Evolutionary conservation across 441 rosid genomes (phyloP).

Genomic region (Bruguiera hainesii): DNA sequence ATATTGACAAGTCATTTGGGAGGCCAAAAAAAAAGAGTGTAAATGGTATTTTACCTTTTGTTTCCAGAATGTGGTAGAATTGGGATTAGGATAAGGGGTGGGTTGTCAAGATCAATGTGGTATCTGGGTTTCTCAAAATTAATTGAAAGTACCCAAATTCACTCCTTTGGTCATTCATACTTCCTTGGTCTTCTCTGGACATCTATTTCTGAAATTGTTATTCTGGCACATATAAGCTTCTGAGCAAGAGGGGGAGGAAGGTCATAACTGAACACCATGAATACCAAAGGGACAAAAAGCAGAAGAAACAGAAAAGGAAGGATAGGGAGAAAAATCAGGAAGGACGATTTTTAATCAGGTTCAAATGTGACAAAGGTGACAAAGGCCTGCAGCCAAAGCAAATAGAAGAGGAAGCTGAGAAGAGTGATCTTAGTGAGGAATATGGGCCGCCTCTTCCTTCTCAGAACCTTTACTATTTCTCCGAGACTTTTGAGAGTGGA

Average conservation of each 20-base stretch:
- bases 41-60: too few relatives aligned
- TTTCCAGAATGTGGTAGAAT: too few relatives aligned
- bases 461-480: conserved; percentile 28
- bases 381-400: conserved; percentile 11
- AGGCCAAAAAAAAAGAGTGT: too few relatives aligned
- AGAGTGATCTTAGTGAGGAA: conserved; percentile 67
- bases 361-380: conserved; percentile 14
- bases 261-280: conserved; percentile 27
- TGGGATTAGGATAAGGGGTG: too few relatives aligned
- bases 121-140: neutral
- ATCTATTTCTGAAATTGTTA: conserved; percentile 49
- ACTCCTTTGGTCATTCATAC: conserved; percentile 32
- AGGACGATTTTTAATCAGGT: neutral
- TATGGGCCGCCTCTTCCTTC: conserved; percentile 38
- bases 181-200: conserved; percentile 19
- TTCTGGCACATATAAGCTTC: conserved; percentile 69
- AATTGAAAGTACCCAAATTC: conserved; percentile 5
- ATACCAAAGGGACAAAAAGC: conserved; percentile 30
- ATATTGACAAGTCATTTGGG: too few relatives aligned
- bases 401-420: conserved; percentile 38
- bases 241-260: conserved; percentile 32
- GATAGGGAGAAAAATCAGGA: conserved; percentile 24
- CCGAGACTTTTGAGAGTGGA: conserved; percentile 49
- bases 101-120: too few relatives aligned
- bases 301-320: conserved; percentile 28